phyloP scores from a whole-genome alignment of 371 early-diverging fungal genomes.

The Encephalitozoon hellem region DNA sequence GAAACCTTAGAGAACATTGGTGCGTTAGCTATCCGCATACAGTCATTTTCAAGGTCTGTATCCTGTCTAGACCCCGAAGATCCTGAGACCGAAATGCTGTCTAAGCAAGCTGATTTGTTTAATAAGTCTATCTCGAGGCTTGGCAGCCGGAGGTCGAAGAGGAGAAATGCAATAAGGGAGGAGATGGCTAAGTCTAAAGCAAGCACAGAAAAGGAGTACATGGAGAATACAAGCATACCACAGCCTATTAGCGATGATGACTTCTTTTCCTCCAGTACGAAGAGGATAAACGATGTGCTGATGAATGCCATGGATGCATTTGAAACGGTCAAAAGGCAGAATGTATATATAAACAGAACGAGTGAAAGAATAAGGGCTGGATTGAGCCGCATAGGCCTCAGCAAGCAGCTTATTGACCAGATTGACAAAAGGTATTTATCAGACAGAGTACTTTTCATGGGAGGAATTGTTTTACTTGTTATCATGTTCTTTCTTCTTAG shows the following conservation, averaged over 20 bases:
- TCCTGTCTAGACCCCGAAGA: neutral
- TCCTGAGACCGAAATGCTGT: neutral
- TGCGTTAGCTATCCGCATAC: constrained; percentile 29
- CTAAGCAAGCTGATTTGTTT: constrained; percentile 8
- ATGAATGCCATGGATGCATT: constrained; percentile 38
- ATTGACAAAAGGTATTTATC: constrained; percentile 46
- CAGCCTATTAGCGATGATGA: constrained; percentile 1
- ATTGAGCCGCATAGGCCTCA: constrained; percentile 37
- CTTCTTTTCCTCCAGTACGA: constrained; percentile 33
- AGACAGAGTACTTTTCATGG: constrained; percentile 45
- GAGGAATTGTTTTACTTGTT: constrained; percentile 38
- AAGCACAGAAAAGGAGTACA: neutral
- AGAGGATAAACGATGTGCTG: constrained; percentile 39
- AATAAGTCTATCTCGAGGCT: constrained; percentile 8
- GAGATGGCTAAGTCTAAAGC: constrained; percentile 29
- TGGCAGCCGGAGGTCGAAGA: neutral
- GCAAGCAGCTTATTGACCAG: constrained; percentile 28
- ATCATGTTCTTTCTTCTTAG: constrained; percentile 46
- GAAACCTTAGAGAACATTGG: constrained; percentile 28
- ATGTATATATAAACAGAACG: constrained; percentile 37
- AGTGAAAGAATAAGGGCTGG: constrained; percentile 35
- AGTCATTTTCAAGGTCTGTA: constrained; percentile 35
- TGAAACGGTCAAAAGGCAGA: constrained; percentile 42
- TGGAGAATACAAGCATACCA: neutral
- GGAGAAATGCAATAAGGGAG: constrained; percentile 7